Conservation (phyloP, 495 filamentous ascomycete species). For the Lophiotrema nucula region DNA sequence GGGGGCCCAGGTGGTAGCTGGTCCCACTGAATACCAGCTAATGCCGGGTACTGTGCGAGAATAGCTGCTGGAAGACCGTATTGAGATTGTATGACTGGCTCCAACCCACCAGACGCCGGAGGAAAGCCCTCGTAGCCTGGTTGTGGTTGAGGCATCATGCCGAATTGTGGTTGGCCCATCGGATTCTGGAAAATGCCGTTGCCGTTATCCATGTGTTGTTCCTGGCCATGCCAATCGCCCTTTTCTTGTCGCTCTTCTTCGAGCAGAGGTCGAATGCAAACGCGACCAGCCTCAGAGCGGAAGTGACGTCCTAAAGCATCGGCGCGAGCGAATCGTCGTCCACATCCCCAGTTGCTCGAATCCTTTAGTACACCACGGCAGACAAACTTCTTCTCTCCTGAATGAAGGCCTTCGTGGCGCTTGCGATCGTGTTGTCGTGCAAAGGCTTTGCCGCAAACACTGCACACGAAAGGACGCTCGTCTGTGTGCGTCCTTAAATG, state of each 20-base stretch:
- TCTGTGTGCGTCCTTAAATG: constrained; percentile 49
- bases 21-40: constrained; percentile 81
- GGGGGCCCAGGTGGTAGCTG: constrained; percentile 43
- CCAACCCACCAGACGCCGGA: constrained; percentile 14
- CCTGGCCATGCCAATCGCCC: constrained; percentile 29
- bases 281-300: constrained; percentile 87
- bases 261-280: constrained; percentile 92
- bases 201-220: constrained; percentile 29
- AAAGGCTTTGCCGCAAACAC: constrained; percentile 87
- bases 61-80: constrained; percentile 74
- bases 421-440: constrained; percentile 47
- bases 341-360: constrained; percentile 87
- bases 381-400: constrained; percentile 72
- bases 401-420: constrained; percentile 47
- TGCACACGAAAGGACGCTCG: constrained; percentile 50
- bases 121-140: constrained; percentile 22
- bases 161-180: constrained; percentile 15
- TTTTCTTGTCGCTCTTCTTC: constrained; percentile 74
- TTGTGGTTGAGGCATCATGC: constrained; percentile 22
- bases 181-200: constrained; percentile 13
- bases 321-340: constrained; percentile 87
- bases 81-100: constrained; percentile 10
- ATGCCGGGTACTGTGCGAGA: constrained; percentile 84
- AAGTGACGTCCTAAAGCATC: constrained; percentile 97
- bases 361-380: constrained; percentile 85